Base-by-base conservation (phyloP, 371 early-diverging fungal genomes). In the Umbelopsis sp. region DNA sequence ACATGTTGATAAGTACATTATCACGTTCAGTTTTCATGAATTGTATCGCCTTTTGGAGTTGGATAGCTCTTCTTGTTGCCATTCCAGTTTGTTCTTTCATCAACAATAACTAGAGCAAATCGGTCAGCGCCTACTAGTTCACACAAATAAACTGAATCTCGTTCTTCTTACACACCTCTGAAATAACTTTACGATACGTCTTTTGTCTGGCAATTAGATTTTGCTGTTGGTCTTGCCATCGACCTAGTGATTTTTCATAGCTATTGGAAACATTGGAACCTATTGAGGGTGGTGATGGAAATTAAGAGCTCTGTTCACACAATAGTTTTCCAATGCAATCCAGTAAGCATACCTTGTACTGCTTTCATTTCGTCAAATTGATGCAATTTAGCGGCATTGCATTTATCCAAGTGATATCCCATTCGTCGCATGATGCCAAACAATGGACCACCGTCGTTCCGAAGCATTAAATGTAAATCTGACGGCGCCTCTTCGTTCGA, bases 141-240 rank as follows among this genome's bases (percentile, higher is more conserved):
- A 2, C 3, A 16, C 4, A 6, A 29, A 57, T 29, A 29, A 35
- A 16, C 18, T 18, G 14, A 9, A n/a, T 57, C 0, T 37, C 29
- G 1, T 12, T 41, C 12, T 6, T 5, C 29, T 22, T 22, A n/a
- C 57, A 11, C 14, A 57, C 57, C 29, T 57, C 57, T 32, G 57
- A 57, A 35, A 57, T 14, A 14, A 57, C 10, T 12, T 25, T 18
- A 4, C 57, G 37, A 57, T 57, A 57, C 0, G 57, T 29, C 35
- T 35, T 32, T 37, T 57, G 57, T 35, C 29, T 57, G 35, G 29
- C 57, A 35, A 57, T 18, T 12, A 35, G 16, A 25, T 35, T 18
- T n/a, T 57, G 57, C 35, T 57, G 57, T 14, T 57, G 57, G 5
- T 57, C 57, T 35, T 57, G 29, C 57, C 57, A 57, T 57, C 57